Conservation (phyloP, 768 basidiomycete genomes). For the Leccinum aurantiacum region DNA sequence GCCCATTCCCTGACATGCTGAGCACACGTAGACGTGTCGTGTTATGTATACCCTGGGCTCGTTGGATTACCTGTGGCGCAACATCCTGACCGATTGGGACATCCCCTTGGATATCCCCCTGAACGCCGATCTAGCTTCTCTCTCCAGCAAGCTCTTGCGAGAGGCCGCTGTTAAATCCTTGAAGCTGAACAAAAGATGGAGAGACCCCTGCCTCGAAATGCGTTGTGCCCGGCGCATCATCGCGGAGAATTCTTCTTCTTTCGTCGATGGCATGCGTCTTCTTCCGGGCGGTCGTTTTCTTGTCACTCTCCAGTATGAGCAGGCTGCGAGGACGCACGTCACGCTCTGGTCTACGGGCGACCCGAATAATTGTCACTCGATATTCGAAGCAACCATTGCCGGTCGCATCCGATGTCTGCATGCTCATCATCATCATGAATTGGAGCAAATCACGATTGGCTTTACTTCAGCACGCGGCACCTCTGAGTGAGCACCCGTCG, state of each 20-base stretch:
- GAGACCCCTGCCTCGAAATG: constrained; percentile 35
- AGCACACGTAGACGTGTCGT: constrained; percentile 56
- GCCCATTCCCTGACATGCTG: constrained; percentile 10
- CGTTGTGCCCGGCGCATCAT: constrained; percentile 38
- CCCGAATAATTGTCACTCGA: constrained; percentile 25
- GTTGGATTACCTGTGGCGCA: constrained; percentile 58
- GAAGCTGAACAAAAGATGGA: constrained; percentile 54
- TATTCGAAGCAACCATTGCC: constrained; percentile 29
- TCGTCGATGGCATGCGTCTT: constrained; percentile 47
- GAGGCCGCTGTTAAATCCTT: constrained; percentile 43
- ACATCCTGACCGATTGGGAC: constrained; percentile 29
- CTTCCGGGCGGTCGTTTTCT: constrained; percentile 51
- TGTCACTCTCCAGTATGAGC: constrained; percentile 41
- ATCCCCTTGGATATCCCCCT: constrained; percentile 44
- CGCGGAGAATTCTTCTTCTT: constrained; percentile 33
- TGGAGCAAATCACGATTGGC: constrained; percentile 22
- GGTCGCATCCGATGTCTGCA: constrained; percentile 37
- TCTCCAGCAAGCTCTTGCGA: constrained; percentile 44
- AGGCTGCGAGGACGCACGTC: constrained; percentile 37
- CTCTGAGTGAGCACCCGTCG: constrained; percentile 18
- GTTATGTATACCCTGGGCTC: constrained; percentile 51
- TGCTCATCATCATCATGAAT: constrained; percentile 27
- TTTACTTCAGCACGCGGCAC: constrained; percentile 16
- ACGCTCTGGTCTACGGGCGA: constrained; percentile 46
- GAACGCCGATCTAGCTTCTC: constrained; percentile 30